Conservation (phyloP, 2,329 filamentous ascomycete genomes). For the Arachnomyces sp. region DNA sequence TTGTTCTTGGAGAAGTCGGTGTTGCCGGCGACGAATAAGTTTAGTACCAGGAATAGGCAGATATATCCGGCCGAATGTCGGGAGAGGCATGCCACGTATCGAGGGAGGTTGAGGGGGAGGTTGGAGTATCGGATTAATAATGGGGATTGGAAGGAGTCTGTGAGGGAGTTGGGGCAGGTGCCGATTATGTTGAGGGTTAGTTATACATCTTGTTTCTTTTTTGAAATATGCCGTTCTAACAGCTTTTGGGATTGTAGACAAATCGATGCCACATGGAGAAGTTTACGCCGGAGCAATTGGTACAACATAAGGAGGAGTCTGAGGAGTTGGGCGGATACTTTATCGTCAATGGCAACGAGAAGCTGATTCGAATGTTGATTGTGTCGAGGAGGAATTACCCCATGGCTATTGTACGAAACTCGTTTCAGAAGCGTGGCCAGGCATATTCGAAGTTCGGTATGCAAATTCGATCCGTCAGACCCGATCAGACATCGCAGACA, state of each 20-base stretch:
- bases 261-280: conserved; percentile 86
- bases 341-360: conserved; percentile 95
- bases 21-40: conserved; percentile 75
- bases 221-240: conserved; percentile 1
- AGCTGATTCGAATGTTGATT: conserved; percentile 86
- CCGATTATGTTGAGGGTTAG: conserved; percentile 87
- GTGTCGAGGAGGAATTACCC: conserved; percentile 89
- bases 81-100: conserved; percentile 86
- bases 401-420: conserved; percentile 84
- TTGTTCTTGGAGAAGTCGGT: conserved; percentile 75
- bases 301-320: conserved; percentile 84
- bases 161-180: conserved; percentile 78
- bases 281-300: conserved; percentile 72
- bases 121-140: conserved; percentile 83
- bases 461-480: conserved; percentile 81
- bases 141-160: conserved; percentile 72
- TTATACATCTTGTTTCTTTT: conserved; percentile 11
- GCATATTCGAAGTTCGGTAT: conserved; percentile 87
- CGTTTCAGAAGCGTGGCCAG: conserved; percentile 78
- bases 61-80: conserved; percentile 89
- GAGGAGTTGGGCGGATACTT: conserved; percentile 97
- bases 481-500: conserved; percentile 96
- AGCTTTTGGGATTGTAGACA: conserved; percentile 47
- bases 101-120: conserved; percentile 74
- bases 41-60: conserved; percentile 67